Base-by-base conservation (phyloP, 176 grass and related monocot genomes). In the Poa annua region DNA sequence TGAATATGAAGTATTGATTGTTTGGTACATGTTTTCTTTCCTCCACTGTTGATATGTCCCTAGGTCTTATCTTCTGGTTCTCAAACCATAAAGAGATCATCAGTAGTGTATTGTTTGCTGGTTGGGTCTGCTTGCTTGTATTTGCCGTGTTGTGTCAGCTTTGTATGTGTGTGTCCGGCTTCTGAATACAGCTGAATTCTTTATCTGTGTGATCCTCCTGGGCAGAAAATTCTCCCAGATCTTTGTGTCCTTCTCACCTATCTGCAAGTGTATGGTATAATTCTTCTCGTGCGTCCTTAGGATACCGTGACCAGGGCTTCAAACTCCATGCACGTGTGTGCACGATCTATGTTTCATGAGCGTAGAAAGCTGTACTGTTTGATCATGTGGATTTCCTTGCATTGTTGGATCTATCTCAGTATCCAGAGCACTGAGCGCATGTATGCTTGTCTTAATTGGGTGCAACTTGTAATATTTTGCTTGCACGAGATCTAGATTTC, bases 1-100 rank as follows among this genome's bases (percentile, higher is more conserved):
- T 91, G 91, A 84, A 86, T 89, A 83, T 97, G 91, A 88, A 92
- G 86, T 90, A 80, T 38, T 20, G 72, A 78, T 78, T 41, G 71
- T 75, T 34, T 85, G 41, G 66, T 80, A 78, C 80, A 83, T 85
- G 66, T 67, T 84, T 76, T 62, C 36, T 50, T 80, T 69, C 63
- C 63, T 11, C 20, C 11, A 8, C 68, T 79, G 79, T 83, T 74
- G 42, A 84, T 89, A 90, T 80, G 20, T 85, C 70, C 19, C 13
- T 38, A 29, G 75, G 29, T 38, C 17, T 73, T 86, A 34, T 56
- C 47, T 80, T 84, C 54, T 51, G 44, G 76, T 41, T 77, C 44
- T 50, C 24, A 34, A 76, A 48, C 50, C 9, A 3, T 52, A 19
- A 85, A 49, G 9, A 73, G 11, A 19, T 82, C 33, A 71, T 81